Conservation (phyloP, 495 filamentous ascomycete species). For the Lasiosphaeria miniovina region DNA sequence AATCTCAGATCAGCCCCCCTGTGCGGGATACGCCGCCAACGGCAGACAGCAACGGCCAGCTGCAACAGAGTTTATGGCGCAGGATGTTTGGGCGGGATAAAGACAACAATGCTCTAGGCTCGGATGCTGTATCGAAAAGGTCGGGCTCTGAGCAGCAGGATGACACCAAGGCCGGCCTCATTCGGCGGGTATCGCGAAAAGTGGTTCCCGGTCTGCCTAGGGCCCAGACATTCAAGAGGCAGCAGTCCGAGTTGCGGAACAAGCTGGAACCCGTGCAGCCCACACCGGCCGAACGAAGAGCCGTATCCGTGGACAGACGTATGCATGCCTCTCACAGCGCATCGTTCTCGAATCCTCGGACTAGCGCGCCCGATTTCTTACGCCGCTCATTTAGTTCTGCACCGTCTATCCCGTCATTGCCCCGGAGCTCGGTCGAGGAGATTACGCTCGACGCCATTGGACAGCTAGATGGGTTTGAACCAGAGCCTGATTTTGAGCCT, state of each 20-base stretch:
- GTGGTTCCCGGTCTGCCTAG: constrained; percentile 79
- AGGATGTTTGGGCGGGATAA: constrained; percentile 23
- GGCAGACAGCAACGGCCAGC: constrained; percentile 14
- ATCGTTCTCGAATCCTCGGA: constrained; percentile 35
- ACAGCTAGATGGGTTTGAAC: constrained; percentile 16
- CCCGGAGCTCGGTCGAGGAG: constrained; percentile 34
- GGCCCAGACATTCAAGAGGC: constrained; percentile 71
- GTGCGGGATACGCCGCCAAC: constrained; percentile 12
- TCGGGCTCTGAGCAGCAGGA: constrained; percentile 17
- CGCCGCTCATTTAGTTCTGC: constrained; percentile 19
- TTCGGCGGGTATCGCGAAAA: constrained; percentile 58
- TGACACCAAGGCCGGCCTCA: constrained; percentile 21
- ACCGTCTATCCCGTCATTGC: constrained; percentile 21
- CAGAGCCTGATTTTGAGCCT: constrained; percentile 11
- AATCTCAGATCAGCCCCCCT: constrained; percentile 14
- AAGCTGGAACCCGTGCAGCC: constrained; percentile 62
- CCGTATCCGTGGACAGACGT: constrained; percentile 70
- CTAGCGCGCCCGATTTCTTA: constrained; percentile 45
- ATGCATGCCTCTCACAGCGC: constrained; percentile 33
- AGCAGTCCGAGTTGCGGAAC: constrained; percentile 74
- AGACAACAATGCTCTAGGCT: constrained; percentile 12
- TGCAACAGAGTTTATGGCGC: constrained; percentile 27
- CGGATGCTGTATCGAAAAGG: constrained; percentile 9
- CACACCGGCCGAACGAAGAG: constrained; percentile 62
- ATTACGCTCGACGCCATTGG: constrained; percentile 15